Conservation (phyloP, 2,329 filamentous ascomycete genomes). For the Aphanocladium album region DNA sequence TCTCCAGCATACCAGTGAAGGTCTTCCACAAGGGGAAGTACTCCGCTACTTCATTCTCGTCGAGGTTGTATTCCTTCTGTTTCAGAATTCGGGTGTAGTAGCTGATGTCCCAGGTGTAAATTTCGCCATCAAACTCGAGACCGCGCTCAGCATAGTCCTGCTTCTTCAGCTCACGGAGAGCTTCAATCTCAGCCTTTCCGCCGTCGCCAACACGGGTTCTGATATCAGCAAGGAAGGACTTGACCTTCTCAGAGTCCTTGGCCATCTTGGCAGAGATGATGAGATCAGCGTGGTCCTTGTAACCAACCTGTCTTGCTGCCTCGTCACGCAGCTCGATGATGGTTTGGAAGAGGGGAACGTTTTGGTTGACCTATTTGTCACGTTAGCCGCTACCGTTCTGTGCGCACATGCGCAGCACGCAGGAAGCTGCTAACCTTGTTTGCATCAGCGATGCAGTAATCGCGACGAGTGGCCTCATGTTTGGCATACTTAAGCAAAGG, state of each 20-base stretch:
- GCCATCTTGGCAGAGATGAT: constrained; percentile 82
- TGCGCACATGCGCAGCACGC: background rate
- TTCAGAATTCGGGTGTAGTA: constrained; percentile 79
- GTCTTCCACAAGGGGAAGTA: constrained; percentile 76
- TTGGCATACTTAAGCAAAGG: constrained; percentile 73
- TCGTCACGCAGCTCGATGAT: constrained; percentile 72
- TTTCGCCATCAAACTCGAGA: constrained; percentile 58
- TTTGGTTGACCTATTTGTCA: constrained; percentile 54
- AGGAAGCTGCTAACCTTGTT: constrained; percentile 55
- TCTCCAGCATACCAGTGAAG: constrained; percentile 72
- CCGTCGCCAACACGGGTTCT: constrained; percentile 62
- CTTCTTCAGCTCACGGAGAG: constrained; percentile 71
- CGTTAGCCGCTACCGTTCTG: background rate
- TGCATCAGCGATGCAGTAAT: constrained; percentile 68
- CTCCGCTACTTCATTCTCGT: constrained; percentile 74
- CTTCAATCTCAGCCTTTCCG: constrained; percentile 63
- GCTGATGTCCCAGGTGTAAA: constrained; percentile 78
- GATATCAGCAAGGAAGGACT: constrained; percentile 68
- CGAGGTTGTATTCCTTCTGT: constrained; percentile 73
- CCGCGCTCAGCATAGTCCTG: constrained; percentile 58
- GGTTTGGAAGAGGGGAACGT: constrained; percentile 69
- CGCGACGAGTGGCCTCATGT: constrained; percentile 62
- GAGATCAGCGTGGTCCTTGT: constrained; percentile 70
- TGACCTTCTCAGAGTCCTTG: constrained; percentile 66
- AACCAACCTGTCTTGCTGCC: constrained; percentile 70